Percentiles rank a stretch among this genome's conserved stretches.
phyloP scores from a whole-genome alignment of 2,329 filamentous ascomycete species.

The Diaporthe longicolla region DNA sequence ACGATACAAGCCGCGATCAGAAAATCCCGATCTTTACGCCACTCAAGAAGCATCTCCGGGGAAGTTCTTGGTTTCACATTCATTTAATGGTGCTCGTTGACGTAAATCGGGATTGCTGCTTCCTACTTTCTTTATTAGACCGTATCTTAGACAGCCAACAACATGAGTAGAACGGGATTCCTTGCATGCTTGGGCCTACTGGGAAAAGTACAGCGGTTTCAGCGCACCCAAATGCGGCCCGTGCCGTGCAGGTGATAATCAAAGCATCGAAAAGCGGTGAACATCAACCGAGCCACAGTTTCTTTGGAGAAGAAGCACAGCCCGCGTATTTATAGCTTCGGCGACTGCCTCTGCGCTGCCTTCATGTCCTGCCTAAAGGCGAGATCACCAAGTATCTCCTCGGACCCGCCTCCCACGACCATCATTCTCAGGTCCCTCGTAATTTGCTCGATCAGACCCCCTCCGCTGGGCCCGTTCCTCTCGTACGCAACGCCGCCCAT shows the following conservation, averaged over 20 bases:
- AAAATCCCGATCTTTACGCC: background rate
- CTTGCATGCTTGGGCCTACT: too few relatives aligned
- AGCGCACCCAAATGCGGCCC: too few relatives aligned
- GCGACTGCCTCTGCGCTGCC: background rate
- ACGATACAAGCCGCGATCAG: too few relatives aligned
- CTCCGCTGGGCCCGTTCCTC: constrained; percentile 54
- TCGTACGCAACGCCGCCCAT: constrained; percentile 65
- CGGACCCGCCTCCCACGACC: constrained; percentile 65
- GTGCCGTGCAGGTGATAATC: too few relatives aligned
- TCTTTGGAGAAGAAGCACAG: background rate
- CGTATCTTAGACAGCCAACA: background rate
- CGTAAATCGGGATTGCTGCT: background rate
- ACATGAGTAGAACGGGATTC: background rate
- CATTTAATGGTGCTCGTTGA: background rate
- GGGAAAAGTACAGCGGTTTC: too few relatives aligned
- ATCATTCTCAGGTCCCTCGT: constrained; percentile 64
- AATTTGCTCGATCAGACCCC: constrained; percentile 62
- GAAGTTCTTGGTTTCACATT: background rate
- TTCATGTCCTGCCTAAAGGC: constrained; percentile 59
- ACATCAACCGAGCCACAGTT: too few relatives aligned
- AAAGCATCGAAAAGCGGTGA: too few relatives aligned
- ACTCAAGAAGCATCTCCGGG: background rate
- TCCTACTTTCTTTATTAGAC: background rate
- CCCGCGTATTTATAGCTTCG: background rate
- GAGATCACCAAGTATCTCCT: constrained; percentile 64